These are phyloP conservation scores for Mycena polygramma DNA, from an alignment of 768 basidiomycete species.

Conservation along the genomic window DNA sequence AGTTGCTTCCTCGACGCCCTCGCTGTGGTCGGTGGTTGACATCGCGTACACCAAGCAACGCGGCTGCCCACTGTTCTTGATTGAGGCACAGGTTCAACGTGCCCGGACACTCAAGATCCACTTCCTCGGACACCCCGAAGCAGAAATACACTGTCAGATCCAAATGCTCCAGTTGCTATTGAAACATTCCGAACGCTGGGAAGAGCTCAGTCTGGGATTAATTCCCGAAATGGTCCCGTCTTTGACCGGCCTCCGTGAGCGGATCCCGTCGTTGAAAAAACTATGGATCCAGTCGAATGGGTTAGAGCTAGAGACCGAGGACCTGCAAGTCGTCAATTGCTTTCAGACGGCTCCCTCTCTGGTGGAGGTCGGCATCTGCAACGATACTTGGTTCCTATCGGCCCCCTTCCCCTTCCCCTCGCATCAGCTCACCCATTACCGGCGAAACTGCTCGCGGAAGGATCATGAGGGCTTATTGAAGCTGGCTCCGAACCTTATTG, in stretches of 20 bases:
- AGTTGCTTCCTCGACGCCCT: not conserved
- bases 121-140: not conserved
- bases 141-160: not conserved
- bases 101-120: not conserved
- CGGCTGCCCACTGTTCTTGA: not conserved
- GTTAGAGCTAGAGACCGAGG: no score
- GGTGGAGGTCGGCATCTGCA: not conserved
- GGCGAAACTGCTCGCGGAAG: not conserved
- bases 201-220: not conserved
- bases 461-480: not conserved
- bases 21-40: conserved; percentile 10
- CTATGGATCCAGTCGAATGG: not conserved
- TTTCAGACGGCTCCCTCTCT: not conserved
- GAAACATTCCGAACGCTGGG: not conserved
- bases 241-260: not conserved
- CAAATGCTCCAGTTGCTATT: not conserved
- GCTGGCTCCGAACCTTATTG: not conserved
- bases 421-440: not conserved
- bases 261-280: not conserved
- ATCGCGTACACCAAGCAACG: not conserved
- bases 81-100: not conserved
- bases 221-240: not conserved
- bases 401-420: not conserved
- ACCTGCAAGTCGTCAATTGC: not conserved
- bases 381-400: not conserved